Evolutionary conservation across 768 basidiomycete genomes (phyloP).

Genomic region (Termitomyces titanicus): DNA sequence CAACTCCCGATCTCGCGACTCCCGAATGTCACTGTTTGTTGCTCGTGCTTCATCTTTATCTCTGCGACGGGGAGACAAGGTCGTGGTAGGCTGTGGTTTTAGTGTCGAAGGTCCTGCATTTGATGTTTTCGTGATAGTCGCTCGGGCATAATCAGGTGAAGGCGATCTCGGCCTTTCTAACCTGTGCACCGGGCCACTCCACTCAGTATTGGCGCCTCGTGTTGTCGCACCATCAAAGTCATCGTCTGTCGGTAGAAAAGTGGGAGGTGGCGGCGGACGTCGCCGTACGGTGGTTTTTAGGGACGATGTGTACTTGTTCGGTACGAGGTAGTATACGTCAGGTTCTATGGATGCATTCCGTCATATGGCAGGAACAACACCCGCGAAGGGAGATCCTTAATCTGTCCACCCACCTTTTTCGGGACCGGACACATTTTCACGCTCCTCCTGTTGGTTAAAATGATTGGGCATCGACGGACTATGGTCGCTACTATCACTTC

Average conservation of each 20-base stretch:
- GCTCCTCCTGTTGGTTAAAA: constrained; percentile 9
- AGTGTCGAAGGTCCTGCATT: neutral
- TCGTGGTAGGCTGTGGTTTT: neutral
- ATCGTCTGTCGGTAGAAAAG: constrained; percentile 35
- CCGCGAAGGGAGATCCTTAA: neutral
- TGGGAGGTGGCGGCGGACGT: constrained; percentile 27
- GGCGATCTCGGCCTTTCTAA: neutral
- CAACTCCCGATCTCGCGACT: neutral
- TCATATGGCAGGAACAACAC: neutral
- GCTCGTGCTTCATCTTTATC: neutral
- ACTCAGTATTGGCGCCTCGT: constrained; percentile 19
- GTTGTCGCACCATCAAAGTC: constrained; percentile 36
- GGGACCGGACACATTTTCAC: constrained; percentile 3
- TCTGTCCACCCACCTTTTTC: constrained; percentile 11
- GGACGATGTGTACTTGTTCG: constrained; percentile 30
- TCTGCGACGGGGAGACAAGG: neutral
- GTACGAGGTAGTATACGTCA: constrained; percentile 35
- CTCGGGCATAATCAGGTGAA: neutral
- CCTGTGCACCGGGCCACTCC: constrained; percentile 14
- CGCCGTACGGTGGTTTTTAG: constrained; percentile 31
- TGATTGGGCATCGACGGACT: constrained; percentile 7
- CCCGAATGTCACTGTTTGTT: neutral
- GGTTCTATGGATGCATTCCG: constrained; percentile 22
- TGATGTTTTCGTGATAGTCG: constrained; percentile 1
- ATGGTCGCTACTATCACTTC: neutral